phyloP scores from a whole-genome alignment of 192 early-diverging fungal species.

The Backusella macrospora region DNA sequence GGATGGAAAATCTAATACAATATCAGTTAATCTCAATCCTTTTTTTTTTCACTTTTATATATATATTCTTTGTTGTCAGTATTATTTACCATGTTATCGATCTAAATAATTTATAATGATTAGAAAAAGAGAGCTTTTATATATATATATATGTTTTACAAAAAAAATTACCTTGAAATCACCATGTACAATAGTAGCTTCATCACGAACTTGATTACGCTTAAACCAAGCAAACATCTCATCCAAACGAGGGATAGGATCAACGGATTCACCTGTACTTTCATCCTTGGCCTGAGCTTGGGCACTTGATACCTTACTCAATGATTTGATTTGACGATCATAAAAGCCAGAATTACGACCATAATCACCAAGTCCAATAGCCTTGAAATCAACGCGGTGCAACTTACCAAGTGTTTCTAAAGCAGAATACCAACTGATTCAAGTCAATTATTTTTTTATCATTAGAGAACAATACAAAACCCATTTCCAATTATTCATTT shows the following conservation, averaged over 20 bases:
- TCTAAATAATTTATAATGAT: slow-evolving; percentile 29
- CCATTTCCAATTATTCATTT: neutral
- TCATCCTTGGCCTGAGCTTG: slow-evolving; percentile 70
- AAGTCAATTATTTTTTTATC: neutral
- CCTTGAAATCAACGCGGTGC: slow-evolving; percentile 69
- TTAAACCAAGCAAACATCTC: slow-evolving; percentile 81
- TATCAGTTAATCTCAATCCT: neutral
- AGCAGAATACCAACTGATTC: slow-evolving; percentile 64
- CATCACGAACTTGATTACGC: slow-evolving; percentile 67
- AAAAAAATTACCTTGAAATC: slow-evolving; percentile 82
- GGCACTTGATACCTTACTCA: slow-evolving; percentile 62
- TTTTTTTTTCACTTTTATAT: neutral
- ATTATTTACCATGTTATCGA: slow-evolving; percentile 63
- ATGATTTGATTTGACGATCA: slow-evolving; percentile 74
- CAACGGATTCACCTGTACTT: slow-evolving; percentile 56
- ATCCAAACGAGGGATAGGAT: slow-evolving; percentile 67
- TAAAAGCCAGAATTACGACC: slow-evolving; percentile 78
- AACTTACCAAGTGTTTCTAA: slow-evolving; percentile 79
- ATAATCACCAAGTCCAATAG: slow-evolving; percentile 74
- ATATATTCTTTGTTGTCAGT: neutral
- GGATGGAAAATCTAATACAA: slow-evolving; percentile 73
- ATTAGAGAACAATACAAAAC: neutral
- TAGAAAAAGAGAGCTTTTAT: neutral
- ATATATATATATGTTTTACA: neutral
- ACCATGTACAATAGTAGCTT: slow-evolving; percentile 86